Conservation (phyloP, 768 basidiomycete species). For the Boletales sp. region DNA sequence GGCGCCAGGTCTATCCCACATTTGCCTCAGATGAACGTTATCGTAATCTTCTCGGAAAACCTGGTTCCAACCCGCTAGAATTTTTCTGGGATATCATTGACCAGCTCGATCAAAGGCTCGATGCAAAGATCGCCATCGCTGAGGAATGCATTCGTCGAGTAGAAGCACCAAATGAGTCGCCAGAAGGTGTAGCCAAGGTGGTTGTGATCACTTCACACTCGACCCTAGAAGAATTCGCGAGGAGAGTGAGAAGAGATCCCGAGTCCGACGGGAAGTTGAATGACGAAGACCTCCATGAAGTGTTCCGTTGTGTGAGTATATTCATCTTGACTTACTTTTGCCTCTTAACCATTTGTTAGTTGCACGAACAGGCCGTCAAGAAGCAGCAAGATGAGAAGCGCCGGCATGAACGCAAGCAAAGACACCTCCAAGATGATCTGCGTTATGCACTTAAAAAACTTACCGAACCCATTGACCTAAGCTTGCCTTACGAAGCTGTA, state of each 20-base stretch:
- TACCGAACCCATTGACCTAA: constrained; percentile 74
- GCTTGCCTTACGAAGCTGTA: constrained; percentile 76
- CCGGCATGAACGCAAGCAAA: constrained; percentile 77
- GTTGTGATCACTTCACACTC: constrained; percentile 53
- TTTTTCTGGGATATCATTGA: constrained; percentile 96
- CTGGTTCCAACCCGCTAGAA: constrained; percentile 93
- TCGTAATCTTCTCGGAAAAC: constrained; percentile 81
- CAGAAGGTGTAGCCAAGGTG: constrained; percentile 28
- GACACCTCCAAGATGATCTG: constrained; percentile 91
- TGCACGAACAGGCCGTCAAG: constrained; percentile 67
- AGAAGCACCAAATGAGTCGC: constrained; percentile 29
- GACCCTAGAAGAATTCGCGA: constrained; percentile 58
- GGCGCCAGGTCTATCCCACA: constrained; percentile 82
- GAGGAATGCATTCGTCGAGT: constrained; percentile 54
- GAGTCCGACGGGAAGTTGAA: constrained; percentile 49
- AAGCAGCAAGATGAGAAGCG: constrained; percentile 84
- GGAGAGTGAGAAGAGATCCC: constrained; percentile 52
- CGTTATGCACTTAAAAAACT: constrained; percentile 94
- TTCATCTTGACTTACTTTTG: background rate
- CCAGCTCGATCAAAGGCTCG: constrained; percentile 78
- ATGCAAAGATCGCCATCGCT: constrained; percentile 68
- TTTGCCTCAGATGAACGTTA: constrained; percentile 83
- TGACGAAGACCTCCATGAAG: constrained; percentile 49
- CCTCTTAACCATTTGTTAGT: constrained; percentile 38
- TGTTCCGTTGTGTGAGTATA: constrained; percentile 60